These are phyloP conservation scores for Pseudogymnoascus sp. DNA, from an alignment of 2,329 filamentous ascomycete species.

Conservation along the genomic window DNA sequence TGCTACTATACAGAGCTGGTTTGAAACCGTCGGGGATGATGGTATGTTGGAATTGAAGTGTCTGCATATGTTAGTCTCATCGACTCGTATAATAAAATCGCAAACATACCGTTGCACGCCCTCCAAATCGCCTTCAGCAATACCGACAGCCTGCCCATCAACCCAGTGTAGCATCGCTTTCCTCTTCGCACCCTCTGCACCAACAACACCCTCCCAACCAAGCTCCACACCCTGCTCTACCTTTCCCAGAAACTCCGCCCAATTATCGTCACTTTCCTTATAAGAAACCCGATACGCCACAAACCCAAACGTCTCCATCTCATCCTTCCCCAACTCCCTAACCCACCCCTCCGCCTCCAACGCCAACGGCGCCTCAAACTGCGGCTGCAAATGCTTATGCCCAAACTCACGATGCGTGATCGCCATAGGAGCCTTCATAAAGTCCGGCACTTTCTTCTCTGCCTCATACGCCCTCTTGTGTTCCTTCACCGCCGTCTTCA, in stretches of 20 bases:
- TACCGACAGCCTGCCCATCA: conserved; percentile 15
- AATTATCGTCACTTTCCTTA: conserved; percentile 15
- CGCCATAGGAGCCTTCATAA: conserved; percentile 15
- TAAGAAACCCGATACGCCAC: conserved; percentile 18
- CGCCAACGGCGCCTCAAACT: conserved; percentile 14
- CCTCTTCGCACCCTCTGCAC: conserved; percentile 11
- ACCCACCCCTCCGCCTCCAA: conserved; percentile 14
- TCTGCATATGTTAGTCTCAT: conserved; percentile 6
- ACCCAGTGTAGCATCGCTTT: conserved; percentile 20
- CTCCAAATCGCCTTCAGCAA: conserved; percentile 18
- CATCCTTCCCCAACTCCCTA: conserved; percentile 9
- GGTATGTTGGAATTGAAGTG: conserved; percentile 15
- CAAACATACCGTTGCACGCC: conserved; percentile 16
- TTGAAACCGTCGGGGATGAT: conserved; percentile 13
- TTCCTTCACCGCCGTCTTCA: background rate
- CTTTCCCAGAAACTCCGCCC: conserved; percentile 10
- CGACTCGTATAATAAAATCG: background rate
- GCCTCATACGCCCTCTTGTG: background rate
- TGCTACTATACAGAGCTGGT: conserved; percentile 16
- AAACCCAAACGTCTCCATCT: conserved; percentile 16
- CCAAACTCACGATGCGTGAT: conserved; percentile 17
- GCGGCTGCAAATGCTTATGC: conserved; percentile 13
- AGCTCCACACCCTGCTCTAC: conserved; percentile 14
- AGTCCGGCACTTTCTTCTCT: conserved; percentile 10
- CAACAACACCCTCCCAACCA: conserved; percentile 16